Evolutionary conservation across 176 grass and related monocot genomes (phyloP), one percentile per base, ranked within the genome.

Genomic region (Carex littledalei): DNA sequence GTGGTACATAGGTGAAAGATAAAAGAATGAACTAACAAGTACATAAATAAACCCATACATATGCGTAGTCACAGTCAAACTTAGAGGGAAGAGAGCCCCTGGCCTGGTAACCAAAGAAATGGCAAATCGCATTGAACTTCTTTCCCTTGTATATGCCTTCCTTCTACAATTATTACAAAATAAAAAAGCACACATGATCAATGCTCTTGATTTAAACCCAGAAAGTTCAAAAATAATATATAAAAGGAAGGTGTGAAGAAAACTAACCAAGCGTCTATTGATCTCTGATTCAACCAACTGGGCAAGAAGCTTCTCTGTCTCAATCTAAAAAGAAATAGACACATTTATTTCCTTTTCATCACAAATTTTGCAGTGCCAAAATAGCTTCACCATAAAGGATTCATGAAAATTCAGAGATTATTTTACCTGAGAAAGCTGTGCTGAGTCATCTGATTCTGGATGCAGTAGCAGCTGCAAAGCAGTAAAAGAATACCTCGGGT

Each of bases 91-190:
- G 79, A 26, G 96, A 91, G 83, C 96, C 96, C 86, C 96, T 89
- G 76, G 96, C 96, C 90, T 99, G 96, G 87, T 99, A 99, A 55
- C 96, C 96, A 90, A 99, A 99, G 82, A 99, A 99, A 84, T 99
- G 96, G 83, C 91, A 99, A 29, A 99, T 99, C 13, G 93, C 93
- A 88, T 95, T 99, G 70, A 99, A 99, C 56, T 99, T 99, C 88
- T 99, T 99, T 87, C 96, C 96, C 71, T 95, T 99, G 81, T 95
- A 99, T 16, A 84, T 95, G 59, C 96, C 96, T 88, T 92, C 93
- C 88, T 99, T 99, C 96, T 99, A 89, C 61, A 81, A 35, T 67
- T 57, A 80, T 78, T 53, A 11, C 13, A 74, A 84, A 82, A 21
- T 14, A 50, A 52, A 87, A 82, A 45, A 39, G 34, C 74, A 90